Evolutionary conservation across 2,329 filamentous ascomycete species (phyloP).

Genomic region (Exophiala calicioides): DNA sequence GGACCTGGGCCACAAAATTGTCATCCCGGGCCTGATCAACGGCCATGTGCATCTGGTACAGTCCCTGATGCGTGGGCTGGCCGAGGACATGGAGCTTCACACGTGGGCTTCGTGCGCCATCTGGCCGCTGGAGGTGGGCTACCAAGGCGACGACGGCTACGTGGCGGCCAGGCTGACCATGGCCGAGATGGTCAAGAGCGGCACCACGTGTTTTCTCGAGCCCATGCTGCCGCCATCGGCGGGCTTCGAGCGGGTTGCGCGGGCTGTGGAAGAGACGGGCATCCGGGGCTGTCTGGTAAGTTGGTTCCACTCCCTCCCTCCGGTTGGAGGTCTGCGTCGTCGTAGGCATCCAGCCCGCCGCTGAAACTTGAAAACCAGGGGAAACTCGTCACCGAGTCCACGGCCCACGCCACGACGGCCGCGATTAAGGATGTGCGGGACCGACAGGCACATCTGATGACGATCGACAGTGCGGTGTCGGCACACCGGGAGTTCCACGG

Average conservation of each 20-base stretch:
- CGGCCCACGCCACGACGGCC: too few species aligned
- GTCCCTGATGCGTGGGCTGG: background rate
- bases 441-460: too few species aligned
- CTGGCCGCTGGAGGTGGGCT: background rate
- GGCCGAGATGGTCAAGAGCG: slow-evolving; percentile 6
- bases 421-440: too few species aligned
- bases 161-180: background rate
- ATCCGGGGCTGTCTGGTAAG: slow-evolving; percentile 1
- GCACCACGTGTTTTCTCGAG: slow-evolving; percentile 3
- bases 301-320: too few species aligned
- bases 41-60: background rate
- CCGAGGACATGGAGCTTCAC: background rate
- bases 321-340: too few species aligned
- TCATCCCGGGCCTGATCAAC: background rate
- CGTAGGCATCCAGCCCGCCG: too few species aligned
- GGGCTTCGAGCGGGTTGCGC: background rate
- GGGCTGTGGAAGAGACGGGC: background rate
- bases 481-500: background rate
- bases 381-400: too few species aligned
- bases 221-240: background rate
- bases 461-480: too few species aligned
- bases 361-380: too few species aligned
- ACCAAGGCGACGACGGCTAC: background rate
- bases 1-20: background rate
- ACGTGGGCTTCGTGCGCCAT: background rate